A percentile compares a stretch with the other conserved stretches of the same genome.
Conservation (phyloP, 306 rosid genomes). For the Pterocarpus santalinus region DNA sequence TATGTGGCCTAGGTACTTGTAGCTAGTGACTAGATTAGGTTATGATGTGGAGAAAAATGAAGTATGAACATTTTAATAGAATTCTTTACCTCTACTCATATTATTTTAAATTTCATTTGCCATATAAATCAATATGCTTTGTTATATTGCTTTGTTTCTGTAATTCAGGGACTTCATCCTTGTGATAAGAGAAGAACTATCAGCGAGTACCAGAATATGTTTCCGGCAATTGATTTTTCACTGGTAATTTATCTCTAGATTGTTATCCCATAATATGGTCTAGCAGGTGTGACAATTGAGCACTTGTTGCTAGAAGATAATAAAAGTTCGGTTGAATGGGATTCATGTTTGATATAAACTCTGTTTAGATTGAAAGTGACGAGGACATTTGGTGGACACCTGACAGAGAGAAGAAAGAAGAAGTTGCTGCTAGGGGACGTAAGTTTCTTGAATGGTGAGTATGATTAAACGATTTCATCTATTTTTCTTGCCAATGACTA, state of each 20-base stretch:
- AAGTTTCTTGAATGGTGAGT: conserved; percentile 80
- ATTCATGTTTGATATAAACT: conserved; percentile 36
- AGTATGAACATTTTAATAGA: conserved; percentile 3
- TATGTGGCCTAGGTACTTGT: background rate
- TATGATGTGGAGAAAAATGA: conserved; percentile 2
- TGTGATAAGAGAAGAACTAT: conserved; percentile 87
- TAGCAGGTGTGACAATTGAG: conserved; percentile 9
- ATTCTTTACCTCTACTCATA: conserved; percentile 15
- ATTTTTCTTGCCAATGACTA: background rate
- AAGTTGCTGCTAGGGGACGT: conserved; percentile 73
- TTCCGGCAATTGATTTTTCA: conserved; percentile 91
- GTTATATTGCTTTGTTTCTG: conserved; percentile 25
- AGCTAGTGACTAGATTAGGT: conserved; percentile 23
- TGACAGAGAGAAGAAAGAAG: conserved; percentile 76
- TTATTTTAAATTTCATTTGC: background rate
- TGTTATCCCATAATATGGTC: conserved; percentile 12
- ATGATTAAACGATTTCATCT: background rate
- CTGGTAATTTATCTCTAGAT: conserved; percentile 52
- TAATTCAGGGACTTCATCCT: conserved; percentile 79
- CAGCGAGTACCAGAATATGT: conserved; percentile 70
- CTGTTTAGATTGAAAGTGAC: conserved; percentile 66
- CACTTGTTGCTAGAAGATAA: conserved; percentile 28
- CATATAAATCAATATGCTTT: conserved; percentile 19
- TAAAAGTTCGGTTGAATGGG: conserved; percentile 25
- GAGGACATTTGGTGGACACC: conserved; percentile 80